Evolutionary conservation across 148 eudicot genomes (phyloP), one percentile per base, ranked within the genome.

Genomic region (Rhododendron mucronatum): DNA sequence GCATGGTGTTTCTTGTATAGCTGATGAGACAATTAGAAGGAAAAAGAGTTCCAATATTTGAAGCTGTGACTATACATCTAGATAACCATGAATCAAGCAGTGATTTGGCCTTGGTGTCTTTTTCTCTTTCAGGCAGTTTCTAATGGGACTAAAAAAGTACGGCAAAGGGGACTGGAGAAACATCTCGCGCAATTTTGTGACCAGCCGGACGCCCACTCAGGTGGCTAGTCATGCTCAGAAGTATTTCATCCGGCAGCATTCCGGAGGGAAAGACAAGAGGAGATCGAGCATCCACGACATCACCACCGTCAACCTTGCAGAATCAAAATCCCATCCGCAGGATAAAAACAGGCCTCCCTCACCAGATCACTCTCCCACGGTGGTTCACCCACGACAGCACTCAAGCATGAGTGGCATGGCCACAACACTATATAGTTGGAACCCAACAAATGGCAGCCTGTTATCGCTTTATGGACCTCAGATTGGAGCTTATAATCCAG

Each of bases 101-200:
- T 55, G 61, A 15, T 55, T 83, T 12, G 45, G 4, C n/a, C 18
- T 20, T 73, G 78, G 61, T 71, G 65, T 73, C 61, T 28, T 73
- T 71, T 84, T 84, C 80, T 61, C 76, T 78, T 45, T 84, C 92
- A 92, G 94, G 89, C 94, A 87, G 85, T 92, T 92, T 76, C 87
- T 92, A 82, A 21, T 91, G 89, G 94, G 94, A 28, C 90, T 92
- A 9, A 88, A 91, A 65, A 92, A 92, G 87, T 91, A 92, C 18
- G 94, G 94, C 18, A 92, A 92, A 88, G 94, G 94, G 51, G 94
- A 92, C 86, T 92, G 94, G 94, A 86, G 94, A 82, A 92, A 92
- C 67, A 92, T 92, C n/a, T 92, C 94, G 0, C 90, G 93, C 82
- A 91, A 92, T 81, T 91, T 92, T 30, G 93, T 92, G 87, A 92